Evolutionary conservation across 257 asterid species (phyloP).

Genomic region (Petunia axillaris): DNA sequence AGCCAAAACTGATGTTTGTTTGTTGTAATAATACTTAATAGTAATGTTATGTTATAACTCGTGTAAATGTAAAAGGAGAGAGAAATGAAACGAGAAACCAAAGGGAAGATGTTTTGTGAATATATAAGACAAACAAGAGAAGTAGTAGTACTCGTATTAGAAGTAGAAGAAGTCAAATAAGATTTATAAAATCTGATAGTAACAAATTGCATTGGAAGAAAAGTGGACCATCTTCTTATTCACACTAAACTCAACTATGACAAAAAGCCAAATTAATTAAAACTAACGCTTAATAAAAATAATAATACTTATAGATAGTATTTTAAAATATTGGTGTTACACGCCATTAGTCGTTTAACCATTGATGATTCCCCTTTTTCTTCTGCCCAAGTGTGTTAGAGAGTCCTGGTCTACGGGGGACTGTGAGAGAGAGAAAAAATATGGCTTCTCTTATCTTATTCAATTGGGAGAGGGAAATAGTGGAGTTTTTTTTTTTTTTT

Average conservation of each 20-base stretch:
- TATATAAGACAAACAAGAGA: constrained; percentile 5
- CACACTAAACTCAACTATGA: neutral
- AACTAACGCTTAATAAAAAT: neutral
- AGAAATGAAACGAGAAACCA: neutral
- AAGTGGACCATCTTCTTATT: constrained; percentile 57
- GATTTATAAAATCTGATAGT: neutral
- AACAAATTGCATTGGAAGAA: constrained; percentile 47
- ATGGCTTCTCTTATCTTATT: no score
- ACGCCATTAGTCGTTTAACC: constrained; percentile 21
- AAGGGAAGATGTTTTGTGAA: constrained; percentile 3
- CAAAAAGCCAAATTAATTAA: neutral
- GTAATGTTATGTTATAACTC: neutral
- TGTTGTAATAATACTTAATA: no score
- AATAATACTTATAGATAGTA: neutral
- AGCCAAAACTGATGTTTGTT: neutral
- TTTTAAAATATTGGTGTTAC: neutral
- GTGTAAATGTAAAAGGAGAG: neutral
- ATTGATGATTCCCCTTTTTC: constrained; percentile 18
- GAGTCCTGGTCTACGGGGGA: constrained; percentile 14
- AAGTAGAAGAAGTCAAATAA: constrained; percentile 10
- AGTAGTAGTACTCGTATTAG: neutral
- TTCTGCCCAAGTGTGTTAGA: neutral
- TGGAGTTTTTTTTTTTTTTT: neutral
- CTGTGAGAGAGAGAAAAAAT: neutral
- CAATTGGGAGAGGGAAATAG: neutral